Base-by-base conservation (phyloP, 331 rosid species). In the Malus hybrid region DNA sequence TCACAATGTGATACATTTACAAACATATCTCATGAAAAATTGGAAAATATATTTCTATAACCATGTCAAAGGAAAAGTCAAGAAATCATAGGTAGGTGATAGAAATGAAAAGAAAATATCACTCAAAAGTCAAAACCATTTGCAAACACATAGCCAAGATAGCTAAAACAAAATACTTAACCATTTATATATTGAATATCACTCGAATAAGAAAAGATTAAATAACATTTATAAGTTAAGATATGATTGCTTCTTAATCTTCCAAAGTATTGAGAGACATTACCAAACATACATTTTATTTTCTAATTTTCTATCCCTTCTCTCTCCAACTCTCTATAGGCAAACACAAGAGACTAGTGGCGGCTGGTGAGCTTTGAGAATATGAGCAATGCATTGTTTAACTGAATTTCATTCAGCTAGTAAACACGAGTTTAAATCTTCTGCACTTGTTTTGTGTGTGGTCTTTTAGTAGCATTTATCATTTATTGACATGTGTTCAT, bases 401-500 rank as follows among this genome's bases (percentile, higher is more conserved):
- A 67, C 30, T 16, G n/a, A 44, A 5, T 29, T 73, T 30, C 13
- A 58, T 57, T 30, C 13, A 0, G 13, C 46, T 39, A 39, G 13
- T 3, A 10, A 39, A 39, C 12, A 42, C 13, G 5, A 42, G 46
- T 10, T 42, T 13, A 3, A 42, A 42, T 42, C 13, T 42, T 42
- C 4, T 42, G 4, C 46, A 42, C 0, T 42, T 42, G 1, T 10
- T 42, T 10, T 42, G 46, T 42, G 46, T 10, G 13, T 42, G 13
- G 1, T 0, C 1, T 39, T 0, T 39, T 39, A 3, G 46, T 10
- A 1, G 46, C 13, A 10, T 42, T 0, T 10, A 42, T 42, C 0
- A 42, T 42, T 42, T 0, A 42, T 42, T 42, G 4, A 42, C 0
- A 42, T 10, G 4, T 42, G 5, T 42, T 3, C 5, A 42, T 42